Base-by-base conservation (phyloP, 495 filamentous ascomycete species). In the Daldinia decipiens region DNA sequence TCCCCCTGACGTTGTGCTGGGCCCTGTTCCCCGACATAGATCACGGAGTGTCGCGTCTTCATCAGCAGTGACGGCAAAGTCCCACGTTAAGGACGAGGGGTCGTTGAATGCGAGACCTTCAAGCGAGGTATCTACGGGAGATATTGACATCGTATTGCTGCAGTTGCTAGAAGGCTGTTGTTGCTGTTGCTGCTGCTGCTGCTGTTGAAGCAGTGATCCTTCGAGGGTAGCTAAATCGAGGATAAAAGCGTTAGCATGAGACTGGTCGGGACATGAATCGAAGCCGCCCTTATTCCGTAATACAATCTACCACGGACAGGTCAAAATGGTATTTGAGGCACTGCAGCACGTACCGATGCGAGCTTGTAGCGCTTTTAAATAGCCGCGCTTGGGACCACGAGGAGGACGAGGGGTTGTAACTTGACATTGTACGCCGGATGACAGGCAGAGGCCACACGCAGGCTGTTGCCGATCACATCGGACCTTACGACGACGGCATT, bases 401-500 rank as follows among this genome's bases (percentile, higher is more conserved):
- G 70, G 70, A 36, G 65, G 70, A 11, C 70, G 70, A 7, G 70
- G 70, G 29, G 65, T 68, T 52, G 70, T 73, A 9, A 73, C 61
- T 56, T 73, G 70, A 19, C 70, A 73, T 57, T 45, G 70, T 17
- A 73, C 70, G 34, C 70, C 70, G 1, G 70, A 73, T 51, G 65
- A 65, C 13, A 62, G 27, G 53, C 70, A 73, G 26, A 73, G 70
- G 4, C 70, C 65, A 47, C 70, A 73, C 32, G 70, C 65, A 43
- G 70, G 70, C 21, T 73, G 70, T 15, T 73, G 65, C 3, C 70
- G 65, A 17, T 73, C 70, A 56, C 70, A 73, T 26, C 70, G 70
- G 27, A 73, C 70, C 62, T 73, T 73, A 26, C 70, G 65, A 58
- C 70, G 70, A 68, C 70, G 70, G 58, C 70, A 73, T 73, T 73